A percentile compares a stretch with the other conserved stretches of the same genome.
phyloP scores from a whole-genome alignment of 768 basidiomycete genomes.

The Termitomyces sp. region DNA sequence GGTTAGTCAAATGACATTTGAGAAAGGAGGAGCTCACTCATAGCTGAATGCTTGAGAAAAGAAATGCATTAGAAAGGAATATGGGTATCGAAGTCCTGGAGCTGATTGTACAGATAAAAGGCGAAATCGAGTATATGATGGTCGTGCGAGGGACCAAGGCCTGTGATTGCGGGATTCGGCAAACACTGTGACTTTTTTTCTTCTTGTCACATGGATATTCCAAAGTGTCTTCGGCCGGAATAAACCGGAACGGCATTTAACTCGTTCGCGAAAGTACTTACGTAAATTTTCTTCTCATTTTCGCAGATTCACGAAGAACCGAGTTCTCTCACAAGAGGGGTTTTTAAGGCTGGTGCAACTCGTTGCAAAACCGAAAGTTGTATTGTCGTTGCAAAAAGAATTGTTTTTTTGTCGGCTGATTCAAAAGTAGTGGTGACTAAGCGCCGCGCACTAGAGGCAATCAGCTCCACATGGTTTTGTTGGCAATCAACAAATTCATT shows the following conservation, averaged over 20 bases:
- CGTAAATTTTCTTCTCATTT: too few relatives aligned
- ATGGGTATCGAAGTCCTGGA: slow-evolving; percentile 19
- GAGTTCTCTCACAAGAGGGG: too few relatives aligned
- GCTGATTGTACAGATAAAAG: slow-evolving; percentile 23
- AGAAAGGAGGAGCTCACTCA: slow-evolving; percentile 52
- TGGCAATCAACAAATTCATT: too few relatives aligned
- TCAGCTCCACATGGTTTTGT: too few relatives aligned
- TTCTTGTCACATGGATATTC: not conserved
- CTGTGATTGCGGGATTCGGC: slow-evolving; percentile 3
- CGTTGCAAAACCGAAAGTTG: too few relatives aligned
- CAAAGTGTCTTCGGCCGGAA: slow-evolving; percentile 12
- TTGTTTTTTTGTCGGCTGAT: too few relatives aligned
- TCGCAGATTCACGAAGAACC: too few relatives aligned
- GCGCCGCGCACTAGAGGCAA: too few relatives aligned
- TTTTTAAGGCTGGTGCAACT: too few relatives aligned
- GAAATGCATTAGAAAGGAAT: slow-evolving; percentile 61
- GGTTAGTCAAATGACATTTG: slow-evolving; percentile 9
- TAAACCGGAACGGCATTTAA: slow-evolving; percentile 4
- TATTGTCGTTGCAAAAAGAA: too few relatives aligned
- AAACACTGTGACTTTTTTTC: slow-evolving; percentile 7
- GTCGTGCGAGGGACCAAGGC: slow-evolving; percentile 10
- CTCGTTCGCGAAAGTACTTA: too few relatives aligned
- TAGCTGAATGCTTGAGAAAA: slow-evolving; percentile 82
- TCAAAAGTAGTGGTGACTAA: too few relatives aligned
- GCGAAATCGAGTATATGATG: slow-evolving; percentile 3